These are phyloP conservation scores for Stachybotrys elegans DNA, from an alignment of 2,329 filamentous ascomycete genomes.

Conservation along the genomic window DNA sequence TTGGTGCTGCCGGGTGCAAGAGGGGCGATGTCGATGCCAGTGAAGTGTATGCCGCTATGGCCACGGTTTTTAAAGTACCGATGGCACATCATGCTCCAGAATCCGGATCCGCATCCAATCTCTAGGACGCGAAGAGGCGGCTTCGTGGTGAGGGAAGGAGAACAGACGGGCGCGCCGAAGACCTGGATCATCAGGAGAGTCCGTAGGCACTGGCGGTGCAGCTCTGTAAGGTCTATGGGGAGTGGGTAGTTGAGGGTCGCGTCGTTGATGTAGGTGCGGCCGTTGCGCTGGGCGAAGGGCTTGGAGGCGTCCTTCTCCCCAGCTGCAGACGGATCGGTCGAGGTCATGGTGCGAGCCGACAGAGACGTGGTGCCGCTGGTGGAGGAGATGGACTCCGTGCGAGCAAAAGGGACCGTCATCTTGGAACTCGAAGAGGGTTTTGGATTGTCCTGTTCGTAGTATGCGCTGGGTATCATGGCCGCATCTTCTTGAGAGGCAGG, in stretches of 20 bases:
- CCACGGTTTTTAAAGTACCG: conserved; percentile 69
- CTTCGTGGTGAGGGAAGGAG: conserved; percentile 57
- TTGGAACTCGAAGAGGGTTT: conserved; percentile 21
- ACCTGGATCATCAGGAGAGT: conserved; percentile 78
- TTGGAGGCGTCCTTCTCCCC: conserved; percentile 36
- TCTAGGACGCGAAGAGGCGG: conserved; percentile 78
- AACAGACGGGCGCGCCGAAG: conserved; percentile 75
- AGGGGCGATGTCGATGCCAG: conserved; percentile 76
- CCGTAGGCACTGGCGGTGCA: conserved; percentile 81
- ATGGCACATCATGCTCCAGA: conserved; percentile 88
- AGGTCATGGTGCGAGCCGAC: conserved; percentile 41
- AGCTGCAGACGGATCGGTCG: conserved; percentile 40
- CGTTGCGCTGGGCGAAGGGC: conserved; percentile 69
- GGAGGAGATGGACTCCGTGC: conserved; percentile 43
- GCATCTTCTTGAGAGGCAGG: conserved; percentile 29
- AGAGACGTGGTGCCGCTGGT: conserved; percentile 37
- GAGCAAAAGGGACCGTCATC: conserved; percentile 29
- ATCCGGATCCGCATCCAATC: conserved; percentile 78
- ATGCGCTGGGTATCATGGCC: conserved; percentile 24
- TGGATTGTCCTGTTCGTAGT: conserved; percentile 21
- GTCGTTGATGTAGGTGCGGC: conserved; percentile 78
- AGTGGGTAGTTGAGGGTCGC: conserved; percentile 71
- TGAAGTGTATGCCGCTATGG: conserved; percentile 67
- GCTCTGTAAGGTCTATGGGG: conserved; percentile 79
- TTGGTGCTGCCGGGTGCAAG: conserved; percentile 45